These are phyloP conservation scores for Petunia axillaris DNA, from an alignment of 257 asterid species.

Conservation along the genomic window DNA sequence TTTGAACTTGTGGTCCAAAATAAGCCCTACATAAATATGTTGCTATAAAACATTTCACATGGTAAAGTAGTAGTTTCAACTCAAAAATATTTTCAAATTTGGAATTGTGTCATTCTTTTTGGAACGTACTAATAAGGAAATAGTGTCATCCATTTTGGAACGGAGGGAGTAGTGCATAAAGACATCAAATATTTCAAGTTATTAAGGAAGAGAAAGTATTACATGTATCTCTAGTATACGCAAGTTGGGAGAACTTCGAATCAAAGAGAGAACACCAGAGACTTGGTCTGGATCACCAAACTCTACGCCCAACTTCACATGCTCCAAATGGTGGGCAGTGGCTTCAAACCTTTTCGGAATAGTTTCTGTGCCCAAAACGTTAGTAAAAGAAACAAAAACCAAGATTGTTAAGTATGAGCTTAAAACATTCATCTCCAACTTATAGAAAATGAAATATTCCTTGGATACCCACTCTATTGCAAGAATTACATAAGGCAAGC, in stretches of 20 bases:
- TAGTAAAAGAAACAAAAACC: background rate
- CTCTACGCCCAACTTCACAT: background rate
- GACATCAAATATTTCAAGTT: background rate
- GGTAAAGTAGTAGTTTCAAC: too few relatives aligned
- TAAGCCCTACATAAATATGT: too few relatives aligned
- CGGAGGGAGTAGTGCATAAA: background rate
- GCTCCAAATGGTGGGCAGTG: background rate
- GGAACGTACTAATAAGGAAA: too few relatives aligned
- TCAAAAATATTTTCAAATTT: too few relatives aligned
- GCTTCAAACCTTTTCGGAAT: background rate
- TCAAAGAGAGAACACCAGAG: conserved; percentile 1
- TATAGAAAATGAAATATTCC: background rate
- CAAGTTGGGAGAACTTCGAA: background rate
- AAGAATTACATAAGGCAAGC: background rate
- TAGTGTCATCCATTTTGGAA: too few relatives aligned
- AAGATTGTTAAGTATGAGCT: background rate
- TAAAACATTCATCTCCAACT: background rate
- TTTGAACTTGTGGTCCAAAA: too few relatives aligned
- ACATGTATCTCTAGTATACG: background rate
- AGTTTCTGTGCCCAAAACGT: background rate
- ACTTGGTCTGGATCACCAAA: background rate
- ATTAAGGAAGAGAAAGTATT: background rate
- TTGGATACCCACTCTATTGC: background rate
- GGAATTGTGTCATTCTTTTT: too few relatives aligned
- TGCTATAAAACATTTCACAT: too few relatives aligned